A percentile compares a stretch with the other conserved stretches of the same genome.
phyloP scores from a whole-genome alignment of 2,329 filamentous ascomycete genomes.

The Alternaria alternata region DNA sequence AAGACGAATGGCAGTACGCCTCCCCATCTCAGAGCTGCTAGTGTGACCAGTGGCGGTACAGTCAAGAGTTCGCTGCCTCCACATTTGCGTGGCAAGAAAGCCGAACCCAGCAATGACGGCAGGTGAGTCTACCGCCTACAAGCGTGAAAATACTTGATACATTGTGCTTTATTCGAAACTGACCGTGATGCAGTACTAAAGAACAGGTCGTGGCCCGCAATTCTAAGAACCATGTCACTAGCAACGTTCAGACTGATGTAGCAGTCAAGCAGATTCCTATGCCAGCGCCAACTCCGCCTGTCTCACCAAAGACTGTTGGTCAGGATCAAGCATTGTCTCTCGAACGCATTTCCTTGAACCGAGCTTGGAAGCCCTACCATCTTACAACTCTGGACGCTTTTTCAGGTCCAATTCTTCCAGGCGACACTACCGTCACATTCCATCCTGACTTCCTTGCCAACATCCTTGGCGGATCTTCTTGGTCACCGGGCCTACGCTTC shows the following conservation, averaged over 20 bases:
- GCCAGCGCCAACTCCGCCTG: constrained; percentile 21
- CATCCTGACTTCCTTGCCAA: constrained; percentile 48
- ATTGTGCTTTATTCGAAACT: neutral
- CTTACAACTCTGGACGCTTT: constrained; percentile 44
- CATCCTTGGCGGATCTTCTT: constrained; percentile 49
- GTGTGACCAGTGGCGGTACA: constrained; percentile 10
- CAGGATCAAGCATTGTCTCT: constrained; percentile 14
- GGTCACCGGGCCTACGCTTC: constrained; percentile 54
- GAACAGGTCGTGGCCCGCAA: constrained; percentile 5
- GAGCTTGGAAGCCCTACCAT: constrained; percentile 49
- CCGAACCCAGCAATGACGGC: neutral
- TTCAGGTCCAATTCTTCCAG: constrained; percentile 29
- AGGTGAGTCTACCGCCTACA: constrained; percentile 9
- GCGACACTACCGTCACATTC: constrained; percentile 46
- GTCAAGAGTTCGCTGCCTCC: constrained; percentile 27
- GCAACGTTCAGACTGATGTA: constrained; percentile 32
- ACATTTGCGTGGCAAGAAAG: constrained; percentile 22
- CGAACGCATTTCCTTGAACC: constrained; percentile 21
- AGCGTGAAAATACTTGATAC: neutral
- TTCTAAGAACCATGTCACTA: constrained; percentile 20
- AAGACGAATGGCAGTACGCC: constrained; percentile 15
- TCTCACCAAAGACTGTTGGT: constrained; percentile 15
- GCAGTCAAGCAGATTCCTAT: constrained; percentile 7
- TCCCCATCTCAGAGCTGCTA: constrained; percentile 12
- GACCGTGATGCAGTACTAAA: constrained; percentile 8